Percentiles rank a stretch among this genome's conserved stretches.
These are phyloP conservation scores for Lomentospora prolificans DNA, from an alignment of 2,329 filamentous ascomycete genomes.

Conservation along the genomic window DNA sequence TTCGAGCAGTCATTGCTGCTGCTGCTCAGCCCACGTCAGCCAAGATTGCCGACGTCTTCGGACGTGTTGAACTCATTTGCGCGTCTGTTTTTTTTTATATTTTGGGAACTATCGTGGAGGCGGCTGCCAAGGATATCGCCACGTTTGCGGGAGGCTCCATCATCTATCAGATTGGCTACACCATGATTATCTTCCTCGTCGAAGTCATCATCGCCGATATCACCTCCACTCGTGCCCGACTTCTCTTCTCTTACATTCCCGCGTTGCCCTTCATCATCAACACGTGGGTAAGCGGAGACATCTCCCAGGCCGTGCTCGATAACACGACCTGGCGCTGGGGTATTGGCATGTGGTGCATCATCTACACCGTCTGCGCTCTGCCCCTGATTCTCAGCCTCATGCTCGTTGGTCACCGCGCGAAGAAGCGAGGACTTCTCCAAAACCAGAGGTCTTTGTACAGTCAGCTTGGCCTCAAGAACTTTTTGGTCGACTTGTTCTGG, in stretches of 20 bases:
- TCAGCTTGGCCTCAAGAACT: constrained; percentile 20
- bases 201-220: constrained; percentile 57
- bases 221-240: constrained; percentile 50
- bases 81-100: constrained; percentile 54
- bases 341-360: constrained; percentile 55
- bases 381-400: constrained; percentile 44
- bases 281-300: constrained; percentile 53
- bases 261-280: constrained; percentile 52
- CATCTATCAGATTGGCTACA: constrained; percentile 55
- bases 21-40: constrained; percentile 47
- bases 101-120: constrained; percentile 46
- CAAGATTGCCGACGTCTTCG: constrained; percentile 55
- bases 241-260: constrained; percentile 56
- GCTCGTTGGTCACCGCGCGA: constrained; percentile 41
- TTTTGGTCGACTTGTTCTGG: constrained; percentile 34
- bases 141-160: constrained; percentile 48
- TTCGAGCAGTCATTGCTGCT: constrained; percentile 49
- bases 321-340: constrained; percentile 51
- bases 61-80: constrained; percentile 46
- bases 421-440: constrained; percentile 35
- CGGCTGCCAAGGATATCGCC: constrained; percentile 35
- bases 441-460: constrained; percentile 24
- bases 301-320: constrained; percentile 37
- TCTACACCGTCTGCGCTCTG: constrained; percentile 47
- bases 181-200: constrained; percentile 48